Evolutionary conservation across 164 flowering plant species (phyloP).

Genomic region (Santalum album): DNA sequence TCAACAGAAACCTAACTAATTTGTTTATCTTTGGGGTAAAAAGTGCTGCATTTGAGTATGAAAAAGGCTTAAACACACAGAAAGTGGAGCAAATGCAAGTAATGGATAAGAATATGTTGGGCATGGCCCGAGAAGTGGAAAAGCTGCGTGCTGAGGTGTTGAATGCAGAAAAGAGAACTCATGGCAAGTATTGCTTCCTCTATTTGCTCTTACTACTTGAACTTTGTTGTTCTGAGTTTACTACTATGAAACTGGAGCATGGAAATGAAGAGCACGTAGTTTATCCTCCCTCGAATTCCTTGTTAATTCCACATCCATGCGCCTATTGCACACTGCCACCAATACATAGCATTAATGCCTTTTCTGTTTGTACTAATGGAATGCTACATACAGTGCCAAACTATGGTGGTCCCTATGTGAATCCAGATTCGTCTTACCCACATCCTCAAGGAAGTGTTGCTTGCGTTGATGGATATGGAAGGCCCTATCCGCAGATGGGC

Average conservation of each 20-base stretch:
- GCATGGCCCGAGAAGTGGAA: constrained; percentile 66
- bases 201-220: too few relatives aligned
- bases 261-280: too few relatives aligned
- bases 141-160: constrained; percentile 43
- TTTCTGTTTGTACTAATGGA: neutral
- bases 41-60: constrained; percentile 64
- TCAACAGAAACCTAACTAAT: neutral
- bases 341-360: neutral
- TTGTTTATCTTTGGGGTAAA: constrained; percentile 1
- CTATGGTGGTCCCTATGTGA: constrained; percentile 24
- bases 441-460: constrained; percentile 17
- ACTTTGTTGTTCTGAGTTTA: too few relatives aligned
- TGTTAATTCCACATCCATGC: too few relatives aligned
- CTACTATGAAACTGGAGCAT: too few relatives aligned
- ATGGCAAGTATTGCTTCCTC: constrained; percentile 26
- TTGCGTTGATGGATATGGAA: constrained; percentile 30
- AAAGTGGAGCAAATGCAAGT: constrained; percentile 59
- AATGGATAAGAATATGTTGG: constrained; percentile 59
- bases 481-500: constrained; percentile 25
- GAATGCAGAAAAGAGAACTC: constrained; percentile 50
- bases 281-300: too few relatives aligned
- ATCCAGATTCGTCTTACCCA: constrained; percentile 28
- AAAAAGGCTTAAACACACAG: constrained; percentile 57
- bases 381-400: constrained; percentile 22
- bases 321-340: neutral